Percentiles rank a stretch among this genome's conserved stretches.
Conservation (phyloP, 2,329 filamentous ascomycete species). For the Aspergillus proliferans region DNA sequence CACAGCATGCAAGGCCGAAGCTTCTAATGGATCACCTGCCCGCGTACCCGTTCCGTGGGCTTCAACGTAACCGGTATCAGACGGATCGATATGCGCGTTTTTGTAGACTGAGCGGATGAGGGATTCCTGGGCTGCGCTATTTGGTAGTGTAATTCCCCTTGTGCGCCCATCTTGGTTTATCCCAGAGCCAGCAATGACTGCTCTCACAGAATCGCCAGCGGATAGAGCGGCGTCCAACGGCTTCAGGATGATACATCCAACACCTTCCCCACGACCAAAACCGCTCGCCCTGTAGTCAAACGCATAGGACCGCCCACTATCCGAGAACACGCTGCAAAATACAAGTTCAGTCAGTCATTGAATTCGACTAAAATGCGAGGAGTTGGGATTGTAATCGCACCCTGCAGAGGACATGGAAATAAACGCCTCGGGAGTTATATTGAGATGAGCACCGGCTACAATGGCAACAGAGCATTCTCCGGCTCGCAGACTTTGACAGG, state of each 20-base stretch:
- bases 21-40: constrained; percentile 53
- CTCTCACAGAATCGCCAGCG: constrained; percentile 31
- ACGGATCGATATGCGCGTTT: constrained; percentile 26
- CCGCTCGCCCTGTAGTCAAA: constrained; percentile 24
- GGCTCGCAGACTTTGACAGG: constrained; percentile 18
- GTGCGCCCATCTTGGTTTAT: constrained; percentile 27
- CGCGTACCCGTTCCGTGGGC: constrained; percentile 54
- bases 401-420: constrained; percentile 22
- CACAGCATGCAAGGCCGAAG: constrained; percentile 42
- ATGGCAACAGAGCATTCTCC: constrained; percentile 20
- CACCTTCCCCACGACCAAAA: constrained; percentile 31
- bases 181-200: constrained; percentile 31
- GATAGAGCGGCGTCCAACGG: constrained; percentile 24
- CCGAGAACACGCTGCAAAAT: constrained; percentile 15
- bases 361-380: neutral
- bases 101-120: constrained; percentile 34
- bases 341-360: neutral
- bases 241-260: constrained; percentile 29
- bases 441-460: constrained; percentile 19
- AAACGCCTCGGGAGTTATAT: constrained; percentile 20
- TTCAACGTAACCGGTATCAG: constrained; percentile 31
- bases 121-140: constrained; percentile 27
- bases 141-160: constrained; percentile 39
- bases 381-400: constrained; percentile 4
- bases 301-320: constrained; percentile 20